Evolutionary conservation across 2,329 filamentous ascomycete genomes (phyloP), one percentile per base, ranked within the genome.

Genomic region (Clonostachys byssicola): DNA sequence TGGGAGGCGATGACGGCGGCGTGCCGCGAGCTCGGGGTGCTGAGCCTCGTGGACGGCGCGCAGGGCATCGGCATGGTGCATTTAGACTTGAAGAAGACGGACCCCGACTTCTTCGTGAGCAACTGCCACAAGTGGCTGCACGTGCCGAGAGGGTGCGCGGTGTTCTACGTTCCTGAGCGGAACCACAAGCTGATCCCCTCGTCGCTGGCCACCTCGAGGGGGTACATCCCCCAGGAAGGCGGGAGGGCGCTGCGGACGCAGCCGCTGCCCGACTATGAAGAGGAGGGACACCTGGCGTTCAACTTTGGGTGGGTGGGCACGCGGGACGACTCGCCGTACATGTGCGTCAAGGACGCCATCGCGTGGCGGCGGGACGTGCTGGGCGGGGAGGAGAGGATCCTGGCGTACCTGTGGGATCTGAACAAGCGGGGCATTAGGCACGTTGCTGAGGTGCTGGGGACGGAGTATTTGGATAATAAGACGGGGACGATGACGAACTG

Each of bases 41-140:
- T 94, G 46, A 91, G 86, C 56, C 71, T 89, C 17, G 73, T 96
- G 36, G 92, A 97, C 62, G 92, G 81, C 14, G 92, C 92, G 0
- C 92, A 97, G 65, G 86, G 86, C 1, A 70, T 95, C 20, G 92
- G 92, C 2, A 86, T 94, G 65, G 75, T 96, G 8, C 72, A 78
- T 1, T 64, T 96, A 6, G 80, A 95, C 63, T 67, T 96, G 12
- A 53, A 61, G 0, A 63, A 67, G 5, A 68, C 91, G 3, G 80
- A 91, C 52, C 84, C 90, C 0, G 92, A 96, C 64, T 96, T 95
- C 68, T 89, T 95, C 59, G 78, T 92, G 12, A 86, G 78, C 47
- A 96, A 96, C 63, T 88, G 83, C 56, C 89, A 95, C 71, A 95
- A 95, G 72, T 97, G 92, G 92, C 81, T 96, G 8, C 85, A 82